Evolutionary conservation across 2,329 filamentous ascomycete species (phyloP).

Genomic region (Tolypocladium sp.): DNA sequence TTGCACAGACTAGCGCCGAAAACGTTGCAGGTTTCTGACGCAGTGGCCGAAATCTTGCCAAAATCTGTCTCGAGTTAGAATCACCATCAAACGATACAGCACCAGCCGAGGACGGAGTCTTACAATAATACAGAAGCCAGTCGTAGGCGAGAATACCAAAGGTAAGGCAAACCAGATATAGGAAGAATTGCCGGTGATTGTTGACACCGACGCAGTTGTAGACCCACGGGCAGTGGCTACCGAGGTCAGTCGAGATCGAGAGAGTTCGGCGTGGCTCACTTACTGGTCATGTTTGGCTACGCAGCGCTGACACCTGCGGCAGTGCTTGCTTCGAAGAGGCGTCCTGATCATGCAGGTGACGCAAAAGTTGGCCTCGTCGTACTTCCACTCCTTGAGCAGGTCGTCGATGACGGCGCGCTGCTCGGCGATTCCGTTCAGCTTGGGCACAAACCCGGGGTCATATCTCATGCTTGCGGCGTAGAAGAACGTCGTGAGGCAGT

Average conservation of each 20-base stretch:
- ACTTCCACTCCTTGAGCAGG: constrained; percentile 75
- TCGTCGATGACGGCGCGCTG: constrained; percentile 86
- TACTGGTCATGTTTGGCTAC: constrained; percentile 96
- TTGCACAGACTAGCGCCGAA: constrained; percentile 68
- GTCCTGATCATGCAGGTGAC: constrained; percentile 90
- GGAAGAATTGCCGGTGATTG: constrained; percentile 90
- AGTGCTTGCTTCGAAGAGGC: constrained; percentile 92
- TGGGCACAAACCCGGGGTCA: constrained; percentile 90
- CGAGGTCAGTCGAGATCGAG: background rate
- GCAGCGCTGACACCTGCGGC: constrained; percentile 81
- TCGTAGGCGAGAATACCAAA: constrained; percentile 66
- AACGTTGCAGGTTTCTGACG: constrained; percentile 57
- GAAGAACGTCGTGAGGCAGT: constrained; percentile 68
- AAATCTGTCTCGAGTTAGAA: constrained; percentile 42
- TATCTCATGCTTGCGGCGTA: constrained; percentile 78
- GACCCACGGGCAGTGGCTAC: constrained; percentile 92
- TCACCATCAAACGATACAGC: background rate
- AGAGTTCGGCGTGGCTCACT: constrained; percentile 21
- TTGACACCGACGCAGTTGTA: constrained; percentile 94
- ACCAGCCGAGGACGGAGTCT: constrained; percentile 14
- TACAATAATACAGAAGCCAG: constrained; percentile 64
- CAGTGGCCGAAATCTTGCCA: constrained; percentile 42
- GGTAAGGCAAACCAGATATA: constrained; percentile 76
- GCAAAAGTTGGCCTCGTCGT: constrained; percentile 91
- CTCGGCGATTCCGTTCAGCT: constrained; percentile 78